Evolutionary conservation across 768 basidiomycete species (phyloP).

Genomic region (Tremella yokohamensis): DNA sequence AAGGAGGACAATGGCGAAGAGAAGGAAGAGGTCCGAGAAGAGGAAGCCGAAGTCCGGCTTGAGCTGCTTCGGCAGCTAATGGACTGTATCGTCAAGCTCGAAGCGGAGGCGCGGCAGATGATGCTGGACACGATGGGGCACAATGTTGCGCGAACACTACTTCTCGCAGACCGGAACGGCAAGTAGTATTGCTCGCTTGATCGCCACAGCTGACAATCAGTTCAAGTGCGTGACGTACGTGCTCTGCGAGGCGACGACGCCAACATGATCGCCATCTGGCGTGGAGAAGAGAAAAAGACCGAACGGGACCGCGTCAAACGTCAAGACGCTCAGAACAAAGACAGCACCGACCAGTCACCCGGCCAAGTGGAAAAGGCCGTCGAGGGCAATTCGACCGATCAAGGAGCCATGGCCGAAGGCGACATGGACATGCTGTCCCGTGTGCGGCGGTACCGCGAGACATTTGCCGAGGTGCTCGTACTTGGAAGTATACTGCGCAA

Average conservation of each 20-base stretch:
- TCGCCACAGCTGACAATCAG: conserved; percentile 14
- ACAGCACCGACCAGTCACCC: background rate
- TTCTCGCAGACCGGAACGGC: conserved; percentile 49
- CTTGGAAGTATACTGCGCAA: conserved; percentile 39
- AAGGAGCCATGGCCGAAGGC: background rate
- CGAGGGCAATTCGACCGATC: background rate
- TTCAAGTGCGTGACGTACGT: conserved; percentile 46
- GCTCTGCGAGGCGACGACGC: conserved; percentile 34
- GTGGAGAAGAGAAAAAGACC: conserved; percentile 25
- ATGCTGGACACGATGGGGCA: conserved; percentile 45
- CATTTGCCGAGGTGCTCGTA: conserved; percentile 46
- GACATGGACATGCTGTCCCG: conserved; percentile 18
- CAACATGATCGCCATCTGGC: conserved; percentile 32
- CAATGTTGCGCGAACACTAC: conserved; percentile 39
- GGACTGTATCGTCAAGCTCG: conserved; percentile 34
- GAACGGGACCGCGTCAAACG: conserved; percentile 3
- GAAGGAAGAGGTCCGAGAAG: conserved; percentile 9
- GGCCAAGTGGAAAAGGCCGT: conserved; percentile 18
- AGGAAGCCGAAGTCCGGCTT: conserved; percentile 20
- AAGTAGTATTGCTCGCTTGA: conserved; percentile 10
- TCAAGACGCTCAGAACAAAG: background rate
- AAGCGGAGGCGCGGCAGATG: conserved; percentile 44
- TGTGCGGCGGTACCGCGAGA: conserved; percentile 36
- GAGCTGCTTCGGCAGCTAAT: conserved; percentile 27
- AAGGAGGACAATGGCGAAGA: conserved; percentile 12